Percentiles rank a stretch among this genome's conserved stretches.
Evolutionary conservation across 2,329 filamentous ascomycete genomes (phyloP).

Genomic region (Didymella lethalis): DNA sequence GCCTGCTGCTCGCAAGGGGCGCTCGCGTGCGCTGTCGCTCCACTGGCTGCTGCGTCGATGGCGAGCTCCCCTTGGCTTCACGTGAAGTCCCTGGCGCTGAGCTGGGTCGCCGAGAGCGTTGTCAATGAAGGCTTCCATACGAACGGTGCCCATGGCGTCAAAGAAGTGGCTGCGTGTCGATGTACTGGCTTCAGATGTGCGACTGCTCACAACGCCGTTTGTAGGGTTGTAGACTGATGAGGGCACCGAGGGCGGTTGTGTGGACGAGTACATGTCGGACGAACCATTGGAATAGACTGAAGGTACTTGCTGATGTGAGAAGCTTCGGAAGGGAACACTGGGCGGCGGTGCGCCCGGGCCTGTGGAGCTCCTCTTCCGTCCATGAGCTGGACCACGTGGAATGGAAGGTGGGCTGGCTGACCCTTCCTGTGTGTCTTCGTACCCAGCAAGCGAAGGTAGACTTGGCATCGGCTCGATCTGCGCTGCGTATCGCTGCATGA

Average conservation of each 20-base stretch:
- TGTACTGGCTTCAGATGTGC: constrained; percentile 60
- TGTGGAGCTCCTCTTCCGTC: constrained; percentile 88
- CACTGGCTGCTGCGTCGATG: constrained; percentile 48
- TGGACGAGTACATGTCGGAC: constrained; percentile 48
- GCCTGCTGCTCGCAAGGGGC: constrained; percentile 36
- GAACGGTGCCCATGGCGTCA: constrained; percentile 84
- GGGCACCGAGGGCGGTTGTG: constrained; percentile 46
- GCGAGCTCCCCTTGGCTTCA: constrained; percentile 36
- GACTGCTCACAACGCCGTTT: constrained; percentile 56
- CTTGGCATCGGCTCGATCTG: constrained; percentile 44
- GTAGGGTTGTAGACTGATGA: constrained; percentile 52
- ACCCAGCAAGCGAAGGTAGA: constrained; percentile 37
- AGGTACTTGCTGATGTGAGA: constrained; percentile 64
- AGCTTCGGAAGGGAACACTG: constrained; percentile 75
- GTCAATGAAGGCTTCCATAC: constrained; percentile 96
- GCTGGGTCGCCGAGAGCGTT: constrained; percentile 46
- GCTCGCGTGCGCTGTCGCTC: constrained; percentile 47
- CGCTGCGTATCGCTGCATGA: constrained; percentile 46
- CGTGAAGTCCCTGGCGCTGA: constrained; percentile 20
- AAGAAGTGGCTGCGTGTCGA: constrained; percentile 70
- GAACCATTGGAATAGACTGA: constrained; percentile 51
- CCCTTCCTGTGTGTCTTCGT: constrained; percentile 61
- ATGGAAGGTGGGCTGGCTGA: constrained; percentile 76
- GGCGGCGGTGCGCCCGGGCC: constrained; percentile 76
- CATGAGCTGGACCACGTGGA: constrained; percentile 74